Evolutionary conservation across 805 yeast species (phyloP).

Genomic region (Wickerhamomyces chambardii): DNA sequence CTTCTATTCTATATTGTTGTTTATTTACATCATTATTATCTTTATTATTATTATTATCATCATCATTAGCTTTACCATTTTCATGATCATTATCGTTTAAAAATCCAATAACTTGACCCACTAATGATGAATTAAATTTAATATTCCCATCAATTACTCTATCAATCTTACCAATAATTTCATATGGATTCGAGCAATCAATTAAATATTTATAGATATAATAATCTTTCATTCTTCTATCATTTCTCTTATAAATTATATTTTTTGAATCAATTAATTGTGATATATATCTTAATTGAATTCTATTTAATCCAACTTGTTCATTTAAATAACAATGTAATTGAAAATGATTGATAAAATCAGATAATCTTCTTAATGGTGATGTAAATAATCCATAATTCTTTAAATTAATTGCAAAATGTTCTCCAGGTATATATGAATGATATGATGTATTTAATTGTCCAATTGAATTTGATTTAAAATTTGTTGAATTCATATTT

Average conservation of each 20-base stretch:
- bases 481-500: slow-evolving; percentile 12
- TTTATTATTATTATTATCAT: background rate
- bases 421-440: slow-evolving; percentile 35
- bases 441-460: slow-evolving; percentile 35
- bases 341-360: slow-evolving; percentile 76
- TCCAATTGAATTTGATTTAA: slow-evolving; percentile 16
- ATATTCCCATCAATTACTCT: background rate
- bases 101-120: background rate
- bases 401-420: slow-evolving; percentile 54
- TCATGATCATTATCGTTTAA: background rate
- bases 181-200: background rate
- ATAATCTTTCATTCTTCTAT: too few relatives aligned
- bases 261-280: background rate
- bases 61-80: too few relatives aligned
- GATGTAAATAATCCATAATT: slow-evolving; percentile 76
- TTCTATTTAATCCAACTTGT: background rate
- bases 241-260: background rate
- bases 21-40: too few relatives aligned
- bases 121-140: too few relatives aligned
- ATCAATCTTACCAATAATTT: background rate
- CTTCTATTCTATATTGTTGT: too few relatives aligned
- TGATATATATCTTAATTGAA: background rate
- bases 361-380: slow-evolving; percentile 80
- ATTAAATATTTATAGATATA: too few relatives aligned
- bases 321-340: slow-evolving; percentile 24